Base-by-base conservation (phyloP, 2,329 filamentous ascomycete species). In the Septoria petroselini region DNA sequence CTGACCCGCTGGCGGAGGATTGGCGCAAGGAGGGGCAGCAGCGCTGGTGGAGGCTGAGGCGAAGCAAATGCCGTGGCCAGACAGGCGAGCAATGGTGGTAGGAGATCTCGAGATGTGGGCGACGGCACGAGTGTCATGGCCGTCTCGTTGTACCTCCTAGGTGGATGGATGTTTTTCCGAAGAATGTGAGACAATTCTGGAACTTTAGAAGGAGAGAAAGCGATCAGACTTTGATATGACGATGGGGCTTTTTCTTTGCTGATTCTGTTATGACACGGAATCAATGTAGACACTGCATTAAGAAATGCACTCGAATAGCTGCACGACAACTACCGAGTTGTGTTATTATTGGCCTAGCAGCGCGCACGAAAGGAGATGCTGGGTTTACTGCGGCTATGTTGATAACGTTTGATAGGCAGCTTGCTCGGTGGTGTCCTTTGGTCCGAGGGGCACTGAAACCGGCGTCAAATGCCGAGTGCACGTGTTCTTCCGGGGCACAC, bases 1-100 rank as follows among this genome's bases (percentile, higher is more conserved):
- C 79, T 75, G 2, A 84, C 71, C 42, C 81, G 72, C 66, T 85
- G 82, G 52, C 81, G 78, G 2, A 85, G 74, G 37, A 84, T 80
- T 7, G 82, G 82, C 7, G 81, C 80, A 14, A 85, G 73, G 2
- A 84, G 73, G 27, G 79, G 77, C 2, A 84, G 72, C 8, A 85
- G 70, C 21, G 77, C 79, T 41, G 81, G 80, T 3, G 82, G 81
- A 27, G 81, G 79, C 53, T 73, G 73, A 46, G 76, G 74, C 29
- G 82, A 80, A 43, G 77, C 75, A 62, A 78, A 82, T 12, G 81
- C 78, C 15, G 78, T 78, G 5, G 81, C 79, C 3, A 85, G 72
- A 65, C 80, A 84, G 37, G 82, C 82, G 41, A 85, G 76, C 6
- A 85, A 71, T 29, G 82, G 81, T 52, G 79, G 81, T 15, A 85